Percentiles rank a stretch among this genome's conserved stretches.
phyloP scores from a whole-genome alignment of 169 alveolate species.

The Cryptosporidium sp. region DNA sequence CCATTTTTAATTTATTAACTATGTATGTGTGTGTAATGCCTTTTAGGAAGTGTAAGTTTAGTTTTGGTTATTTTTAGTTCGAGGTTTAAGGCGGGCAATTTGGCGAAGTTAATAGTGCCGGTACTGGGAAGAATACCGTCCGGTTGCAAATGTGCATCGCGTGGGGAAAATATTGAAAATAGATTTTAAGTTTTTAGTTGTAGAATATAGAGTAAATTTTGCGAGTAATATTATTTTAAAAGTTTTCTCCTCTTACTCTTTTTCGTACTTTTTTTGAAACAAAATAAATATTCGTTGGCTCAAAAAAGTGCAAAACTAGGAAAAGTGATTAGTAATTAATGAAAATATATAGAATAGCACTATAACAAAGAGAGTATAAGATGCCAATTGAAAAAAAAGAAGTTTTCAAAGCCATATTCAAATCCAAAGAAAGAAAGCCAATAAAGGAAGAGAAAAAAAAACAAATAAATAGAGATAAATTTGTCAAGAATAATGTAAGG shows the following conservation, averaged over 20 bases:
- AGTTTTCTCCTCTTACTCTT: not conserved
- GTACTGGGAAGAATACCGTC: not conserved
- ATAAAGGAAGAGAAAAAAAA: slow-evolving; percentile 36
- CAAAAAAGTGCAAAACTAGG: not conserved
- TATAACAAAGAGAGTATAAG: not conserved
- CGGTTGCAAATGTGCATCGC: not conserved
- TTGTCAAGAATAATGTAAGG: slow-evolving; percentile 38
- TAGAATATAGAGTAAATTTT: not conserved
- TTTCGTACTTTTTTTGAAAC: not conserved
- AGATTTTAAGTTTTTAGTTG: not conserved
- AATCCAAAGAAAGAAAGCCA: slow-evolving; percentile 53
- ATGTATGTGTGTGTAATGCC: no score
- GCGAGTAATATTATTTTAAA: not conserved
- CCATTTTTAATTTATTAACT: no score
- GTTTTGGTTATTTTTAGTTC: no score
- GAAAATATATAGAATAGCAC: not conserved
- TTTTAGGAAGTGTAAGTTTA: not conserved
- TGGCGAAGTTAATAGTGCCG: not conserved
- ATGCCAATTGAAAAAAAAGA: slow-evolving; percentile 71
- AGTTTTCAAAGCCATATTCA: slow-evolving; percentile 57
- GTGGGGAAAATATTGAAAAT: not conserved
- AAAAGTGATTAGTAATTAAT: not conserved
- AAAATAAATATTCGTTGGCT: not conserved
- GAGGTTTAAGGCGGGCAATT: not conserved
- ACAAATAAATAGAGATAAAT: slow-evolving; percentile 9